phyloP scores from a whole-genome alignment of 768 basidiomycete genomes.

The Amanita phalloides region DNA sequence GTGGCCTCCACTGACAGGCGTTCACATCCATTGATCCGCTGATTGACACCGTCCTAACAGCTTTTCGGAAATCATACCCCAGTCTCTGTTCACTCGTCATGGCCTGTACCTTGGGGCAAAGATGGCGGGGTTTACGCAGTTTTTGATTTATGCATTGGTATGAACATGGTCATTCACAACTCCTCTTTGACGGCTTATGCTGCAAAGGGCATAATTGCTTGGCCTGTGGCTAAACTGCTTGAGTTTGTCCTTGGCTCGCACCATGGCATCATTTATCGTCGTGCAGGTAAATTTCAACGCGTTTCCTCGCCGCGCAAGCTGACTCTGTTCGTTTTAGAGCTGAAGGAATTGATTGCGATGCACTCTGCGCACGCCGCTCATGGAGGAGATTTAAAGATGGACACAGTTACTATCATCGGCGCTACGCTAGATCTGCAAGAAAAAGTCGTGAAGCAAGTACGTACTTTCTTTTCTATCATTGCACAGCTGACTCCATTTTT shows the following conservation, averaged over 20 bases:
- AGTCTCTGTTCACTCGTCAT: constrained; percentile 86
- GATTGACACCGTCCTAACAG: constrained; percentile 23
- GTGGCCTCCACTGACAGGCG: too few species aligned
- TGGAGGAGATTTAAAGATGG: constrained; percentile 78
- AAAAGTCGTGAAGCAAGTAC: constrained; percentile 64
- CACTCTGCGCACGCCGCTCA: constrained; percentile 63
- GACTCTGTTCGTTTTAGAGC: constrained; percentile 28
- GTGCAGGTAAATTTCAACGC: constrained; percentile 33
- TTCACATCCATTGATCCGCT: not conserved
- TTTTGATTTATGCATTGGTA: constrained; percentile 63
- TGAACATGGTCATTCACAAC: not conserved
- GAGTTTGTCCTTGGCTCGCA: constrained; percentile 72
- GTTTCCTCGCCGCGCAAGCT: not conserved
- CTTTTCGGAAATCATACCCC: constrained; percentile 88
- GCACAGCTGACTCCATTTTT: not conserved
- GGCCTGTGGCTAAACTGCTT: constrained; percentile 80
- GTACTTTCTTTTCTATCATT: constrained; percentile 4
- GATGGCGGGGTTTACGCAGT: constrained; percentile 61
- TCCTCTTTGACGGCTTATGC: not conserved
- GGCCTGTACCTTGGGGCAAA: constrained; percentile 84
- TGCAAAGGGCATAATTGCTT: constrained; percentile 57
- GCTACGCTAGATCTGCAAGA: constrained; percentile 84
- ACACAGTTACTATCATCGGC: constrained; percentile 86
- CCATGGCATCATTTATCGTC: constrained; percentile 86
- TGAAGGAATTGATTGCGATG: constrained; percentile 87